phyloP scores from a whole-genome alignment of 371 early-diverging fungal genomes.

The Funneliformis caledonium region DNA sequence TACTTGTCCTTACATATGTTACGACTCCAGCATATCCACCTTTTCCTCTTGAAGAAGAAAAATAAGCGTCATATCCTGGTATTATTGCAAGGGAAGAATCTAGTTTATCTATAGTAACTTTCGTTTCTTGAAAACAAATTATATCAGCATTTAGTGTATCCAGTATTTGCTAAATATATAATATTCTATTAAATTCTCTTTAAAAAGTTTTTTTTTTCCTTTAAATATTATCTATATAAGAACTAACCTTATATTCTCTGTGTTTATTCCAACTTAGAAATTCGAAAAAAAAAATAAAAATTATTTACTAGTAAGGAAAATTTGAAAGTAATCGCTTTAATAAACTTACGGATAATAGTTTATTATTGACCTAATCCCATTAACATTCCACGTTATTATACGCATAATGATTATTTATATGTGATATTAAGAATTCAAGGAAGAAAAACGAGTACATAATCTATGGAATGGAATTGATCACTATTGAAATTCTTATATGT shows the following conservation, averaged over 20 bases:
- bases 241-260: conserved; percentile 59
- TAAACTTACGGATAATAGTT: conserved; percentile 64
- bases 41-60: conserved; percentile 63
- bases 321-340: conserved; percentile 25
- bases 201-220: too few species aligned
- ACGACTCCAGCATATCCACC: conserved; percentile 80
- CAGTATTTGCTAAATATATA: conserved; percentile 51
- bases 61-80: conserved; percentile 77
- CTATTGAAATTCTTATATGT: too few species aligned
- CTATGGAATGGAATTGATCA: too few species aligned
- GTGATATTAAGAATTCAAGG: too few species aligned
- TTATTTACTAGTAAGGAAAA: not conserved
- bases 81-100: conserved; percentile 68
- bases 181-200: too few species aligned
- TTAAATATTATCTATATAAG: not conserved
- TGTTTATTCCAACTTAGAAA: conserved; percentile 46
- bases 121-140: conserved; percentile 83
- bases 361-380: conserved; percentile 61
- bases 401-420: conserved; percentile 48
- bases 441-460: too few species aligned
- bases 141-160: conserved; percentile 72
- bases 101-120: conserved; percentile 63
- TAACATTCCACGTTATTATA: conserved; percentile 71
- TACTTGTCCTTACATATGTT: conserved; percentile 64
- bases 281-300: not conserved